phyloP scores from a whole-genome alignment of 768 basidiomycete species.

The Boletus reticuloceps region DNA sequence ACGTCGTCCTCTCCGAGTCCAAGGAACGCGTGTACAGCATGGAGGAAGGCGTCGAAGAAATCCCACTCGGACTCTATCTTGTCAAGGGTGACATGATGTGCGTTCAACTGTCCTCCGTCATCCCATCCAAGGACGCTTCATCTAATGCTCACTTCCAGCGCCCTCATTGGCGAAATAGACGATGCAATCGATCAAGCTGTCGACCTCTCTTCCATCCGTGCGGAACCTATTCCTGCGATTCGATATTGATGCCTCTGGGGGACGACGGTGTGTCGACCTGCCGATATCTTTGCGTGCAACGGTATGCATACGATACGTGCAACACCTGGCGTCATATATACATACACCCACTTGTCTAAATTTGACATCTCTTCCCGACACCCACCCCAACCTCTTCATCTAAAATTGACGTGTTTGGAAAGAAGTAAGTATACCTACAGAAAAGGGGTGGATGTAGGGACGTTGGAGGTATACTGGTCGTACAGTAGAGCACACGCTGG shows the following conservation, averaged over 20 bases:
- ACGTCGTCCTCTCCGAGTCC: slow-evolving; percentile 91
- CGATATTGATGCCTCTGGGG: slow-evolving; percentile 49
- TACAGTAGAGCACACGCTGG: neutral
- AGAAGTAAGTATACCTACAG: neutral
- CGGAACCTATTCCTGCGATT: slow-evolving; percentile 84
- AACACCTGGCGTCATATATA: neutral
- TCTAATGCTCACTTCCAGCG: slow-evolving; percentile 37
- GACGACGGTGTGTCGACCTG: neutral
- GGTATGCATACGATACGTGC: neutral
- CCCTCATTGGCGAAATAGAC: slow-evolving; percentile 84
- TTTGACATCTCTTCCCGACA: neutral
- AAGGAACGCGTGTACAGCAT: slow-evolving; percentile 90
- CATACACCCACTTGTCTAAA: neutral
- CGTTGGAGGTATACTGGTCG: neutral
- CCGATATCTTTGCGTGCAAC: neutral
- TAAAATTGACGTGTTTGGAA: neutral
- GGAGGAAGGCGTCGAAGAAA: slow-evolving; percentile 93
- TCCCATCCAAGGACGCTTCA: neutral
- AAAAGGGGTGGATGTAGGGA: neutral
- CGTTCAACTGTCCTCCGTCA: slow-evolving; percentile 32
- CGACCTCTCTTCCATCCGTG: slow-evolving; percentile 75
- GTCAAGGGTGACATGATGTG: slow-evolving; percentile 99
- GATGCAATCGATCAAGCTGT: slow-evolving; percentile 72
- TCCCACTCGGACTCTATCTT: slow-evolving; percentile 91
- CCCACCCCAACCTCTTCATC: neutral